Evolutionary conservation across 2,329 filamentous ascomycete species (phyloP), one percentile per base, ranked within the genome.

Genomic region (Diaporthe sp.): DNA sequence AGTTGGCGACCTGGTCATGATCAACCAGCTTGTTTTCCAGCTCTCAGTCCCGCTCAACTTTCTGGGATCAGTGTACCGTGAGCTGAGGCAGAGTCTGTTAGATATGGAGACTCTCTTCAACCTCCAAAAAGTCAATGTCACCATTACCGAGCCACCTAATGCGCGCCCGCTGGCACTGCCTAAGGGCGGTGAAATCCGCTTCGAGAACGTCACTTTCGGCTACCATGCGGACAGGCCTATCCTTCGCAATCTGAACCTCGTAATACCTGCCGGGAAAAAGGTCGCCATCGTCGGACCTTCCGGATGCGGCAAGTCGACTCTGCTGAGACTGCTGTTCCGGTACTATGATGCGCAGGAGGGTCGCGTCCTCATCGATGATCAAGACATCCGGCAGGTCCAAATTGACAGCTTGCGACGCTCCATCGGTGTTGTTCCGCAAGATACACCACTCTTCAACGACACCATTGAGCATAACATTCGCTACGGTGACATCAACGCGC

Each of bases 21-120:
- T 99, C 78, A 99, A 99, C 83, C 97, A 98, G 86, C 92, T 99
- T 25, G 96, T 99, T 75, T 99, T 99, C 85, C 97, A 99, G 85
- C 92, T 99, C 8, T 98, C 95, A 0, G 95, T 99, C 5, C 97
- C 97, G 0, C 89, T 99, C 75, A 99, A 99, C 87, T 99, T 99
- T 84, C 88, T 99, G 5, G 97, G 97, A n/a, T 97, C 95, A 19
- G 96, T 99, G 17, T 99, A 99, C 83, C 93, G 97, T 79, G 97
- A 99, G 85, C 89, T 99, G 71, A 91, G 97, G 73, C 97, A 99
- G 85, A 98, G 95, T 30, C 88, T 99, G 58, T 88, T 99, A 45
- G 97, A 99, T 82, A 99, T 99, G 97, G 97, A 98, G 85, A 98
- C 97, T 0, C 89, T 99, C 8, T 99, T 99, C 88, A 98, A 95